Evolutionary conservation across 352 stramenopile genomes (phyloP), one percentile per base, ranked within the genome.

Genomic region (Elongisporangium prolatum): DNA sequence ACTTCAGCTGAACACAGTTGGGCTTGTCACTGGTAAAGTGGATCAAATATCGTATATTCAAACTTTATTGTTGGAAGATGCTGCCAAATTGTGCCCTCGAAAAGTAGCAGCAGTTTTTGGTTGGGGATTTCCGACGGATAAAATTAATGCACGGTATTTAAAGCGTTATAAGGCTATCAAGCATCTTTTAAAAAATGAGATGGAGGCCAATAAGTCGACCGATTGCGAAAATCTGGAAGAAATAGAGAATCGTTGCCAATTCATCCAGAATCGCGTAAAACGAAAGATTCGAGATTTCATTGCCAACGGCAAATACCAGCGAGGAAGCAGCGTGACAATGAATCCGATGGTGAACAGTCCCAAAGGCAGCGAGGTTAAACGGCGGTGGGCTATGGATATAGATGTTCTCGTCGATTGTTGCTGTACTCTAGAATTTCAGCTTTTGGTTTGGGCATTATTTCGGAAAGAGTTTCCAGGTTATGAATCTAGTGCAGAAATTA

Each of bases 41-140:
- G 59, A 77, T 44, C 65, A 79, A 13, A 52, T 81, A 20, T 51
- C 65, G 11, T 63, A 22, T 4, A 51, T 69, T 20, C 72, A 84
- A 37, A 60, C 84, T 7, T 61, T 57, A 13, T 59, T 87, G 0
- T 54, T 87, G 10, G 74, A 85, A 63, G 56, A 69, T 48, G 63
- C 63, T 16, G 57, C 48, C 2, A 52, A 37, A 52, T 38, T 69
- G 34, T 71, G 75, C 40, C 48, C 63, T 10, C 48, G 21, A n/a
- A 74, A 75, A 64, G 40, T 59, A 16, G 55, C 59, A 25, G 54
- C 62, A 22, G 56, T 67, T 8, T 55, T 79, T 53, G 60, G 62
- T 47, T 79, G 62, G 71, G 71, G 61, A 0, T 75, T 77, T 25
- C 65, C 65, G 17, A 37, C 51, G 0, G 50, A 62, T 38, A 74